Evolutionary conservation across 495 filamentous ascomycete species (phyloP), one percentile per base, ranked within the genome.

Genomic region (Chaetomium fimeti): DNA sequence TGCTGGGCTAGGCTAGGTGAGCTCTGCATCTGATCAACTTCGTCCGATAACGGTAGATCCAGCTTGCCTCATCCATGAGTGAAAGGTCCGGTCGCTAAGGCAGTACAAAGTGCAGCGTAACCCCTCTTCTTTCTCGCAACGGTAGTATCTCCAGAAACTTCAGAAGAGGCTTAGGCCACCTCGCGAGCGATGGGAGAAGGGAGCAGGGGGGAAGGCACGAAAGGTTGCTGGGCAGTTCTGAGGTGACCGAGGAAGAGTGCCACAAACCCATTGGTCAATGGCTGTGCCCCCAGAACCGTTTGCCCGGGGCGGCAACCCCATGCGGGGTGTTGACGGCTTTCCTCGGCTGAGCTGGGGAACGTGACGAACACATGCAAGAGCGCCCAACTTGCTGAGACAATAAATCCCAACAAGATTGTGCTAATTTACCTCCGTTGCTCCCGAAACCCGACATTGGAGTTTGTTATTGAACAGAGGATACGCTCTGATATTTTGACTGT

Each of bases 301-400:
- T 59, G 69, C 64, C 69, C 72, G 70, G 68, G 66, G 28, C 40
- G 38, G 49, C 51, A 58, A 20, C 43, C 36, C 54, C 56, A 54
- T 36, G 60, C 62, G 66, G 72, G 68, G 70, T 63, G 64, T 54
- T 25, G 15, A 29, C 72, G 75, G 73, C 75, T 75, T 77, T 71
- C 72, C 68, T 77, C 75, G 75, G 72, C 69, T 72, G 66, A 72
- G 64, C 27, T 12, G 47, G 47, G 43, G 28, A 13, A n/a, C 16
- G 66, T 68, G 66, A 66, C 63, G 61, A 62, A 36, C 36, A 43
- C 48, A 38, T 49, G 45, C n/a, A 40, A 51, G 40, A 43, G 40
- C 16, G 15, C 7, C 16, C 3, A 13, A 5, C 57, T 60, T 49
- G 57, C 16, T 5, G 16, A 24, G 6, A 61, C 9, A 45, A 45